phyloP scores from a whole-genome alignment of 1,284 basidiomycete genomes.

The Coniferiporia weirii region DNA sequence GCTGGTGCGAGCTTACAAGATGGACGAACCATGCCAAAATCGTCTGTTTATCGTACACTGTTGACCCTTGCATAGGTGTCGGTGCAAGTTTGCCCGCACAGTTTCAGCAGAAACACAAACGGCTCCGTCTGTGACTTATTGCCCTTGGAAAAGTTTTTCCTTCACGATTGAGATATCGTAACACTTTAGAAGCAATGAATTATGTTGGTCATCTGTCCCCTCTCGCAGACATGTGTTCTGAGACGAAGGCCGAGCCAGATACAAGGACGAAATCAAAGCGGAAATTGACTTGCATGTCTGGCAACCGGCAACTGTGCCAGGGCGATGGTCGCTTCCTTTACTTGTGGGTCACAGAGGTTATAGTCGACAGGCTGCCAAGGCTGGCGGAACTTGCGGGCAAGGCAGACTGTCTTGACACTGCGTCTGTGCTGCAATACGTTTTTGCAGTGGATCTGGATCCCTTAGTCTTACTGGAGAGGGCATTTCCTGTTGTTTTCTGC shows the following conservation, averaged over 20 bases:
- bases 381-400: not conserved
- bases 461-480: not conserved
- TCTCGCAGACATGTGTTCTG: slow-evolving; percentile 42
- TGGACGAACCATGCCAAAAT: too few relatives aligned
- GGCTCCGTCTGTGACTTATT: too few relatives aligned
- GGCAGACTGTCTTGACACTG: not conserved
- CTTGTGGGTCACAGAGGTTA: slow-evolving; percentile 24
- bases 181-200: not conserved
- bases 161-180: too few relatives aligned
- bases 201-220: slow-evolving; percentile 41
- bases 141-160: too few relatives aligned
- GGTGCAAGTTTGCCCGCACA: too few relatives aligned
- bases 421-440: not conserved
- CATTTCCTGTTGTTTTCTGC: slow-evolving; percentile 6
- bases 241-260: slow-evolving; percentile 32
- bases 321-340: slow-evolving; percentile 29
- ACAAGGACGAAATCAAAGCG: not conserved
- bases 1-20: too few relatives aligned
- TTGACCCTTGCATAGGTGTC: too few relatives aligned
- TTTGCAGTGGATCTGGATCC: not conserved
- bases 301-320: slow-evolving; percentile 30
- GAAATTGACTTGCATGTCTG: slow-evolving; percentile 4
- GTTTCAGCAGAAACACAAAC: too few relatives aligned
- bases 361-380: slow-evolving; percentile 11
- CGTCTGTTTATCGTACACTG: too few relatives aligned